phyloP scores from a whole-genome alignment of 108 stramenopile genomes.

The Nannochloropsis oceanica region DNA sequence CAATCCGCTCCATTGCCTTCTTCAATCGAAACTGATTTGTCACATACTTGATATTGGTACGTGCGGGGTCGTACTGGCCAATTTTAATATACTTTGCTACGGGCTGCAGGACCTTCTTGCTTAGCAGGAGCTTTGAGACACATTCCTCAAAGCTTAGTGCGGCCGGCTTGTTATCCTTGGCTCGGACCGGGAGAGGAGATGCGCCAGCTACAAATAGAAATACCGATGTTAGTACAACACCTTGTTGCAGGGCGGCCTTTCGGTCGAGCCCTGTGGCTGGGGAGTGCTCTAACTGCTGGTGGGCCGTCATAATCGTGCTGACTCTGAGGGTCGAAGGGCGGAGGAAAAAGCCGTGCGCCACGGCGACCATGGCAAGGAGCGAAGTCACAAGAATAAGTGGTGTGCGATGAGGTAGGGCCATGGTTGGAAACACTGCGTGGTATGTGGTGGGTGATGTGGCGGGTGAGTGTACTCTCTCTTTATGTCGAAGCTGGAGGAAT shows the following conservation, averaged over 20 bases:
- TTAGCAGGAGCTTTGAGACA: not conserved
- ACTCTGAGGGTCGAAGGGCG: not conserved
- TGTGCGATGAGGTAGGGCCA: not conserved
- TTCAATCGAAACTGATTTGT: not conserved
- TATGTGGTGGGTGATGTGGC: no score
- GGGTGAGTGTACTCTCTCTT: no score
- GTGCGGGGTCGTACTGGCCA: not conserved
- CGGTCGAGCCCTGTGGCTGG: not conserved
- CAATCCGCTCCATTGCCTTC: not conserved
- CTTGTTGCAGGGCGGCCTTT: not conserved
- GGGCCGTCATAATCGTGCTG: not conserved
- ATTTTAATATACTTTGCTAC: not conserved
- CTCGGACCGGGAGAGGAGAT: not conserved
- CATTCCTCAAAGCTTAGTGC: not conserved
- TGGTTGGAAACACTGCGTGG: not conserved
- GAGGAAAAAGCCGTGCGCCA: not conserved
- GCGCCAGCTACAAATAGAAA: not conserved
- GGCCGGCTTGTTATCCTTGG: not conserved
- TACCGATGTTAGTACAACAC: not conserved
- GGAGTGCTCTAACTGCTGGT: not conserved
- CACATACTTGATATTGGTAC: not conserved
- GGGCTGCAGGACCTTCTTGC: not conserved
- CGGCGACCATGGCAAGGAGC: not conserved
- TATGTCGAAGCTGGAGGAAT: no score
- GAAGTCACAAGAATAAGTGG: not conserved